Percentiles rank a stretch among this genome's conserved stretches.
Evolutionary conservation across 805 yeast genomes (phyloP).

Genomic region (Saturnispora ahearnii): DNA sequence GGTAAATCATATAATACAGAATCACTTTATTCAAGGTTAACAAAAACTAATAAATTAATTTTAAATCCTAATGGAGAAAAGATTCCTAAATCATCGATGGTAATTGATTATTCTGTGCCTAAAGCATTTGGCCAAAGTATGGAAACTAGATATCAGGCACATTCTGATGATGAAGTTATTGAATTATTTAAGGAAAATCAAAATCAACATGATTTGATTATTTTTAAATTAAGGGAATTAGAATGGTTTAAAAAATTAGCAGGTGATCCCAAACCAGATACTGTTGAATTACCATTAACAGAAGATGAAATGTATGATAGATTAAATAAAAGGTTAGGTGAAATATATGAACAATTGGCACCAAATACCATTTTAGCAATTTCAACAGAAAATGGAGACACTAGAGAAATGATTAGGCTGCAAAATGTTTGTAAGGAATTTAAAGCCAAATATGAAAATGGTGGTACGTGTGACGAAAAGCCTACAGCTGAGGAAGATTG

Average conservation of each 20-base stretch:
- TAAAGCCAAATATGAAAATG: constrained; percentile 32
- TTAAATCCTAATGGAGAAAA: constrained; percentile 18
- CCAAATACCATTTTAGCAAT: constrained; percentile 50
- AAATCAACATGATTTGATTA: constrained; percentile 37
- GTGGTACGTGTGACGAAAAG: constrained; percentile 29
- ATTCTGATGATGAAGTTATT: constrained; percentile 53
- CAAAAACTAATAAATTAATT: constrained; percentile 17
- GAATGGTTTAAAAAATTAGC: constrained; percentile 34
- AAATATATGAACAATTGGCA: constrained; percentile 47
- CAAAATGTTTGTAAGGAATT: constrained; percentile 36
- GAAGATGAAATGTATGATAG: constrained; percentile 18
- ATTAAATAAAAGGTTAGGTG: constrained; percentile 37
- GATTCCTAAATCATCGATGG: constrained; percentile 21
- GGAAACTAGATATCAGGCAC: constrained; percentile 35
- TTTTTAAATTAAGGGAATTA: constrained; percentile 51
- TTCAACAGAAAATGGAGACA: constrained; percentile 56
- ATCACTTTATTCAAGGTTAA: constrained; percentile 34
- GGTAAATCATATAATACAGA: constrained; percentile 45
- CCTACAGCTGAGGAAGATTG: constrained; percentile 28
- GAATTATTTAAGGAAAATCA: constrained; percentile 32
- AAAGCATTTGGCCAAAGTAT: constrained; percentile 15
- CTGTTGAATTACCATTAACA: constrained; percentile 9
- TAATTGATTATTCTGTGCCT: constrained; percentile 17
- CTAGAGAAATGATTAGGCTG: constrained; percentile 39
- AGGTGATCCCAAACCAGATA: constrained; percentile 13